Evolutionary conservation across 371 early-diverging fungal genomes (phyloP), one percentile per base, ranked within the genome.

Genomic region (Batkoa obscura): DNA sequence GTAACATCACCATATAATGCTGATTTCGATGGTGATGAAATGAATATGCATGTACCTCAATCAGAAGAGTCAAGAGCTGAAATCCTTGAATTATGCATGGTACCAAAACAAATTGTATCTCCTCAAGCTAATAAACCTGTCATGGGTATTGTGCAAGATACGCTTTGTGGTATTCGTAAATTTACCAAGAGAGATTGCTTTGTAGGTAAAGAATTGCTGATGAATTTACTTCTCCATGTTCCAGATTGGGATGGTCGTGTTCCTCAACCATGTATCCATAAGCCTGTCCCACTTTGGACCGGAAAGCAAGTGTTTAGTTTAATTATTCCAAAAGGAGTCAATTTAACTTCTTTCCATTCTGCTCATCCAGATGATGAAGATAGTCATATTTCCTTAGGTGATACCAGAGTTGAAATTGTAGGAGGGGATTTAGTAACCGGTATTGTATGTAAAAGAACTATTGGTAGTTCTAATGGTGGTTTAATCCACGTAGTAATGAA

Each of bases 11-110:
- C 99, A 13, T 99, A 99, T 68, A 99, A 99, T 65, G 99, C 99
- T 58, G 99, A 99, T 79, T 99, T 99, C 72, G 99, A 99, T 69
- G 99, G 99, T 56, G 99, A 99, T 70, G 99, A 99, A 71, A 99
- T 99, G 99, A 99, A 99, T 71, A 69, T 99, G 72, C 99, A 99
- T 69, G 92, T 97, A 33, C 99, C 99, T 34, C 99, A 99, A 68
- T 88, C 88, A 8, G 72, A 84, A 59, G 94, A 93, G 68, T 84
- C 97, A 4, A 83, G 86, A 47, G 92, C 98, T 12, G 99, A 99
- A 72, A 74, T 99, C 39, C 76, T 76, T 59, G 90, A 95, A 72
- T 79, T 99, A 46, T 91, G 92, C 68, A 89, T 93, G 87, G 99
- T 99, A 1, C 91, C 97, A 8, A 88, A 85, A 63, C 96, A 99